Conservation (phyloP, 2,329 filamentous ascomycete species). For the Nigrospora osmanthi region DNA sequence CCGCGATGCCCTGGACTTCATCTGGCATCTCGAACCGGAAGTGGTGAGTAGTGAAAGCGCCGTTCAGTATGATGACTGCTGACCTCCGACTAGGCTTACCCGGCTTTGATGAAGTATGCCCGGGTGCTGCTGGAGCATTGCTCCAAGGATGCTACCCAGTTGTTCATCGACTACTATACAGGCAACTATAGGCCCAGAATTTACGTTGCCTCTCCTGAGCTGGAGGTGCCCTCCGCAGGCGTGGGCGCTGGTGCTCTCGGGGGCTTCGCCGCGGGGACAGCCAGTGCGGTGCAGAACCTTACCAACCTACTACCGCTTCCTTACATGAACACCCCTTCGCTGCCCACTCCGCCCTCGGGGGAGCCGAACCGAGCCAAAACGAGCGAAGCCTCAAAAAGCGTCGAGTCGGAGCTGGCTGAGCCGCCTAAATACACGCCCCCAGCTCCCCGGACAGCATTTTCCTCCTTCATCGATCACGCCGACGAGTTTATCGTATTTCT, state of each 20-base stretch:
- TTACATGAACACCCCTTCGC: slow-evolving; percentile 64
- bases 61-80: slow-evolving; percentile 16
- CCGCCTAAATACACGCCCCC: slow-evolving; percentile 65
- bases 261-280: slow-evolving; percentile 46
- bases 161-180: slow-evolving; percentile 95
- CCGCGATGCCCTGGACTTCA: slow-evolving; percentile 79
- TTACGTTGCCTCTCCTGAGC: slow-evolving; percentile 34
- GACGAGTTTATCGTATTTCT: slow-evolving; percentile 89
- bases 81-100: slow-evolving; percentile 58
- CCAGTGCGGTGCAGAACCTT: slow-evolving; percentile 77
- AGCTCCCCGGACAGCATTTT: slow-evolving; percentile 83
- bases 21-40: slow-evolving; percentile 78
- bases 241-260: slow-evolving; percentile 21
- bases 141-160: slow-evolving; percentile 68
- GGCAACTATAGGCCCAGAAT: slow-evolving; percentile 71
- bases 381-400: slow-evolving; percentile 42
- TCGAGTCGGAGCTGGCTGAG: slow-evolving; percentile 38
- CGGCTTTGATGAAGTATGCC: slow-evolving; percentile 91
- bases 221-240: slow-evolving; percentile 26
- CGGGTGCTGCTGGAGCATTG: slow-evolving; percentile 84
- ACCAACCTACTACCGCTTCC: slow-evolving; percentile 77
- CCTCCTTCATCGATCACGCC: slow-evolving; percentile 90
- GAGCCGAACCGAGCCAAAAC: slow-evolving; percentile 42
- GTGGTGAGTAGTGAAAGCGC: slow-evolving; percentile 42
- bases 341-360: slow-evolving; percentile 43